Evolutionary conservation across 345 rosid genomes (phyloP).

Genomic region (Acer negundo): DNA sequence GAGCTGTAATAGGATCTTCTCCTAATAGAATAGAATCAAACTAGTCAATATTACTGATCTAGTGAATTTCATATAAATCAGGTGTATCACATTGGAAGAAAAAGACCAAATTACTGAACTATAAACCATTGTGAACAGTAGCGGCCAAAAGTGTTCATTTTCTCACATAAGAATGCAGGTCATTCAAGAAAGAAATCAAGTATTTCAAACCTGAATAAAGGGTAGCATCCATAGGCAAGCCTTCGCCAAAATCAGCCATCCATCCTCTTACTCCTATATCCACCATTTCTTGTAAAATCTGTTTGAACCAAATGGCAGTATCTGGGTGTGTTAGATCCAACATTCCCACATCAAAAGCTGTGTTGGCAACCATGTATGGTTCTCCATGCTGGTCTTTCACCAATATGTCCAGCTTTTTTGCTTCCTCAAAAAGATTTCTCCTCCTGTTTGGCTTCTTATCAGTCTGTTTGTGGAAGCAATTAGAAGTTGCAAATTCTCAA

Average conservation of each 20-base stretch:
- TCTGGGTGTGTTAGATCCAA: constrained; percentile 71
- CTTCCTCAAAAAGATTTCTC: constrained; percentile 63
- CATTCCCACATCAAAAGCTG: constrained; percentile 79
- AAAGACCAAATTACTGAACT: neutral
- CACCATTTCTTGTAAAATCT: constrained; percentile 64
- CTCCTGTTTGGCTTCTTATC: constrained; percentile 53
- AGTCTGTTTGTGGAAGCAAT: constrained; percentile 44
- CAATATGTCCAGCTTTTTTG: constrained; percentile 55
- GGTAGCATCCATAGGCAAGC: constrained; percentile 63
- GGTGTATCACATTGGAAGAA: neutral
- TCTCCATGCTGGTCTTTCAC: constrained; percentile 58
- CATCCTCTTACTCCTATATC: constrained; percentile 71
- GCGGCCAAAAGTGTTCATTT: too few species aligned
- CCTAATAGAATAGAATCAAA: constrained; percentile 34
- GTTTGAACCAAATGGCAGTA: constrained; percentile 68
- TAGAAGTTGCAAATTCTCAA: constrained; percentile 8
- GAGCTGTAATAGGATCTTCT: constrained; percentile 70
- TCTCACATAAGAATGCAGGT: neutral
- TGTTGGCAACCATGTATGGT: constrained; percentile 70
- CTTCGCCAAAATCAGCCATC: constrained; percentile 92
- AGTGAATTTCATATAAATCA: neutral
- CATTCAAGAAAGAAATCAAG: constrained; percentile 3
- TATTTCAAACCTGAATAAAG: constrained; percentile 56
- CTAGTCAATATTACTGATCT: neutral
- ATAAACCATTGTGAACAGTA: neutral